phyloP scores from a whole-genome alignment of 2,329 filamentous ascomycete genomes.

The Pseudogymnoascus sp. region DNA sequence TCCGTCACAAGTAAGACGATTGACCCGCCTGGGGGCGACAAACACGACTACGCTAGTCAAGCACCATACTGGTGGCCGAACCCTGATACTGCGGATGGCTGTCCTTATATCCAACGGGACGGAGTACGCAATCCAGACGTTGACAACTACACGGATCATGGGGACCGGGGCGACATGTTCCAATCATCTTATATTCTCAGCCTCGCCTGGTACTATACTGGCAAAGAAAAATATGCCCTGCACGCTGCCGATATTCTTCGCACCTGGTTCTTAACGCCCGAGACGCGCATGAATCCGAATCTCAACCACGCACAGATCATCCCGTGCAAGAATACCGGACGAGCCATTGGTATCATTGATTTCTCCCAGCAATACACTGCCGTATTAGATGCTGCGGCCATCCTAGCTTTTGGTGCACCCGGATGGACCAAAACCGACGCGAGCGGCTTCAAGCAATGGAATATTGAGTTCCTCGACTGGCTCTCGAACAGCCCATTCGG shows the following conservation, averaged over 20 bases:
- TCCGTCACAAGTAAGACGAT: constrained; percentile 20
- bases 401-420: constrained; percentile 12
- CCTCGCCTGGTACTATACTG: constrained; percentile 26
- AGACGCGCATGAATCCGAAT: constrained; percentile 24
- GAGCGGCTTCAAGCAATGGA: constrained; percentile 19
- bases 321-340: constrained; percentile 12
- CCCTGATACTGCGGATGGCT: constrained; percentile 16
- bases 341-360: constrained; percentile 12
- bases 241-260: constrained; percentile 21
- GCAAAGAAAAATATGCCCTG: constrained; percentile 17
- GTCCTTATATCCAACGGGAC: constrained; percentile 22
- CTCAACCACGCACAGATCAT: constrained; percentile 21
- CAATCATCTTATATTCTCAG: constrained; percentile 20
- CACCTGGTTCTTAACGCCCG: constrained; percentile 22
- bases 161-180: constrained; percentile 20
- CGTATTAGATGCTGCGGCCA: constrained; percentile 21
- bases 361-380: constrained; percentile 23
- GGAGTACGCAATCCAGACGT: constrained; percentile 24
- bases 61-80: constrained; percentile 23
- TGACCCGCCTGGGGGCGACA: constrained; percentile 16
- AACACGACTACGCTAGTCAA: constrained; percentile 22
- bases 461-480: constrained; percentile 20
- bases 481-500: constrained; percentile 22
- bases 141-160: constrained; percentile 15
- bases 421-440: constrained; percentile 18